Evolutionary conservation across 1,284 basidiomycete species (phyloP).

Genomic region (Cystobasidium sp.): DNA sequence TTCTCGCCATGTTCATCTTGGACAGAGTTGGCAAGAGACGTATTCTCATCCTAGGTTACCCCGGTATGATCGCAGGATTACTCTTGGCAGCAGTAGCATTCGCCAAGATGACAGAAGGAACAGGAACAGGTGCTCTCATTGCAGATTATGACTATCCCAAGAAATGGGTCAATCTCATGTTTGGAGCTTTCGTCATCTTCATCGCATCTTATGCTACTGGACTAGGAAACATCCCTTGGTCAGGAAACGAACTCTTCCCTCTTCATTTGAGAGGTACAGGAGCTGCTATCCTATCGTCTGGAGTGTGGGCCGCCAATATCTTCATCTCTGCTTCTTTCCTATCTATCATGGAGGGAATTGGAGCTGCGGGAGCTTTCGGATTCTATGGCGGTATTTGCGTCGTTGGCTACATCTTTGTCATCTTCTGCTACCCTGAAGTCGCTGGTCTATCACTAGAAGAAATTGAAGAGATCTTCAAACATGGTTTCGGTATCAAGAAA

Average conservation of each 20-base stretch:
- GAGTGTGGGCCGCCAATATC: conserved; percentile 68
- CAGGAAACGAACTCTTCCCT: conserved; percentile 76
- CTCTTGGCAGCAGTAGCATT: conserved; percentile 74
- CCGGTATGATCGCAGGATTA: conserved; percentile 75
- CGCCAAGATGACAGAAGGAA: conserved; percentile 58
- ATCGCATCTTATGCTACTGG: conserved; percentile 50
- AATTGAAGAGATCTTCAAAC: conserved; percentile 55
- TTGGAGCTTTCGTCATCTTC: conserved; percentile 54
- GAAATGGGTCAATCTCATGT: conserved; percentile 52
- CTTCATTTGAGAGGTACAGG: conserved; percentile 72
- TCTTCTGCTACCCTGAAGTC: conserved; percentile 58
- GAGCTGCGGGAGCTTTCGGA: conserved; percentile 56
- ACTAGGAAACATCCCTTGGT: conserved; percentile 58
- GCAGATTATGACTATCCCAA: conserved; percentile 24
- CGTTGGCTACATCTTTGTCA: conserved; percentile 56
- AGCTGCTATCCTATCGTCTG: conserved; percentile 73
- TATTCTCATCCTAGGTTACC: conserved; percentile 75
- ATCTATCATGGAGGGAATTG: conserved; percentile 52
- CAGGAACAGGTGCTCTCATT: conserved; percentile 51
- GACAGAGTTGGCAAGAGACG: conserved; percentile 74
- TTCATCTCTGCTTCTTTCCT: conserved; percentile 65
- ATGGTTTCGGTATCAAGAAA: conserved; percentile 56
- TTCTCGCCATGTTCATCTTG: conserved; percentile 68
- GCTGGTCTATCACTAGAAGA: conserved; percentile 57
- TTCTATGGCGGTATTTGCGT: conserved; percentile 54